Evolutionary conservation across 1,284 basidiomycete species (phyloP).

Genomic region (Trametes polyzona): DNA sequence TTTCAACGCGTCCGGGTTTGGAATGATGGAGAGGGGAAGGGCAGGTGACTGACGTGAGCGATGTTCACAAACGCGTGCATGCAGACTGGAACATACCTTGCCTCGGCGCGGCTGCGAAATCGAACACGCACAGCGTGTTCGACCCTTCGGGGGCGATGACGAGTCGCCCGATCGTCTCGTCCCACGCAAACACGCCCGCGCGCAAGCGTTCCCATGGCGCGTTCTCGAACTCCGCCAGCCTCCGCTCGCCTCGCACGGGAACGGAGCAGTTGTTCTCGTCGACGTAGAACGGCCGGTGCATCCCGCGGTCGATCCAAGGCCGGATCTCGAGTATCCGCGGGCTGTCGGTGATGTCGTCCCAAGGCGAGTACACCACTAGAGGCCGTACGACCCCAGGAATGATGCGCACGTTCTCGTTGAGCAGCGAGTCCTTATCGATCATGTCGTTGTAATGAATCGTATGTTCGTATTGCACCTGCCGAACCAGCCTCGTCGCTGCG

Average conservation of each 20-base stretch:
- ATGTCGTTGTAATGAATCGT: not conserved
- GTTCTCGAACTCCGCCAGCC: slow-evolving; percentile 5
- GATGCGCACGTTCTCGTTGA: slow-evolving; percentile 32
- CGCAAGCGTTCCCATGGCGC: not conserved
- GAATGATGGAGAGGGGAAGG: too few relatives aligned
- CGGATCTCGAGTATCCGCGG: slow-evolving; percentile 15
- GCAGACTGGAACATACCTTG: slow-evolving; percentile 16
- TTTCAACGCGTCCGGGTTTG: too few relatives aligned
- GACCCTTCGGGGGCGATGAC: slow-evolving; percentile 40
- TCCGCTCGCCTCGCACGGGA: not conserved
- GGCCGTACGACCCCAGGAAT: slow-evolving; percentile 54
- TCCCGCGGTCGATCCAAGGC: slow-evolving; percentile 16
- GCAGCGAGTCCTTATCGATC: not conserved
- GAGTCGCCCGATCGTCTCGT: slow-evolving; percentile 47
- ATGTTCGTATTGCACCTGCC: slow-evolving; percentile 2
- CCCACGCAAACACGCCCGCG: slow-evolving; percentile 42
- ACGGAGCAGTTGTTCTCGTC: not conserved
- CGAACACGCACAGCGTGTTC: slow-evolving; percentile 39
- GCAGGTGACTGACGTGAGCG: too few relatives aligned
- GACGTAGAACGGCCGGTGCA: not conserved
- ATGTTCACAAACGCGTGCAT: too few relatives aligned
- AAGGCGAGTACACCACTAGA: slow-evolving; percentile 47
- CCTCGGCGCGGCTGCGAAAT: slow-evolving; percentile 42
- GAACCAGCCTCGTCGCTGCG: not conserved
- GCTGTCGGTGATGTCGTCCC: slow-evolving; percentile 19